Conservation (phyloP, 148 eudicot species). For the Rhododendron vialii region DNA sequence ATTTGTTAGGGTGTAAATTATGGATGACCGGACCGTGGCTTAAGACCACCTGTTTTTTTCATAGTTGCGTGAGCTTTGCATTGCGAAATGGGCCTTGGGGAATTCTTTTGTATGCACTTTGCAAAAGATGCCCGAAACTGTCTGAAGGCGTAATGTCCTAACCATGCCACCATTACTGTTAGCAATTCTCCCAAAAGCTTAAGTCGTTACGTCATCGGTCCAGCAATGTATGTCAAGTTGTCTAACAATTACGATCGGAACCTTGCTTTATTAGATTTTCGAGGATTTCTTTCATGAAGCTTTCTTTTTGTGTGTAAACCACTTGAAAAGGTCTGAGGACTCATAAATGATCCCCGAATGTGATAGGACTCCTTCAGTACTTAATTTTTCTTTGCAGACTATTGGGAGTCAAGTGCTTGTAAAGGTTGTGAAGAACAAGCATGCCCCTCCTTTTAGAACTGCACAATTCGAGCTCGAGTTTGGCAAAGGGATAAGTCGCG, state of each 20-base stretch:
- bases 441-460: slow-evolving; percentile 81
- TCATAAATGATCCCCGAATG: not conserved
- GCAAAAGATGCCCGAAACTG: not conserved
- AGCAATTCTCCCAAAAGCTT: not conserved
- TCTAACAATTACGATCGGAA: not conserved
- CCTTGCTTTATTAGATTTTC: not conserved
- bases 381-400: slow-evolving; percentile 37
- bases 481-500: slow-evolving; percentile 80
- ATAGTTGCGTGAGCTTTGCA: not conserved
- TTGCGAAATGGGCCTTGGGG: not conserved
- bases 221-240: not conserved
- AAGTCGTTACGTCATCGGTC: not conserved
- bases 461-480: slow-evolving; percentile 85
- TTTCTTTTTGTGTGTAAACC: not conserved
- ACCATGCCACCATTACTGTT: not conserved
- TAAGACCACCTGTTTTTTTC: not conserved
- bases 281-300: not conserved
- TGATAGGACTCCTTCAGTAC: not conserved
- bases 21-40: not conserved
- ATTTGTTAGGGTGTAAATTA: not conserved
- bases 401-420: slow-evolving; percentile 77
- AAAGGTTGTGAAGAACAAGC: slow-evolving; percentile 92
- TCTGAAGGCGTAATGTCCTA: not conserved
- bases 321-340: not conserved
- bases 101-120: not conserved